These are phyloP conservation scores for Marasmius fiardii DNA, from an alignment of 1,284 basidiomycete genomes.

Conservation along the genomic window DNA sequence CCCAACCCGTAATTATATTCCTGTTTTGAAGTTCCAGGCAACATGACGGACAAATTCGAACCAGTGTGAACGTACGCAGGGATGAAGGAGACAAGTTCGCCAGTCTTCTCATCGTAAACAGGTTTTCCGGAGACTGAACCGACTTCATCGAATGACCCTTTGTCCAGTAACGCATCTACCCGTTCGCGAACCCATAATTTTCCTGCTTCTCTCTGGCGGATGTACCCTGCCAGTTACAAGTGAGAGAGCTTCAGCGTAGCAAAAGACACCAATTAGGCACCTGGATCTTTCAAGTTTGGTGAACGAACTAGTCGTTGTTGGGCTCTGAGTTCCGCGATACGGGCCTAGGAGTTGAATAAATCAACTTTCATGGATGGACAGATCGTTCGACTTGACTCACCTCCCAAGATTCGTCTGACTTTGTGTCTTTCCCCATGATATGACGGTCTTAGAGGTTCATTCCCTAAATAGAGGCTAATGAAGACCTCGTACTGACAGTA, in stretches of 20 bases:
- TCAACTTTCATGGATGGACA: background rate
- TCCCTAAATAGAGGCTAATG: background rate
- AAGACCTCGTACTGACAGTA: background rate
- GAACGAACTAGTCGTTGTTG: constrained; percentile 29
- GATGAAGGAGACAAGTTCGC: constrained; percentile 29
- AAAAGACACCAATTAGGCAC: background rate
- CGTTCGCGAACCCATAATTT: constrained; percentile 43
- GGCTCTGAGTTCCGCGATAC: constrained; percentile 27
- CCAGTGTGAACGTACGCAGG: constrained; percentile 33
- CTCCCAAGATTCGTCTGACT: constrained; percentile 26
- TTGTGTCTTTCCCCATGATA: constrained; percentile 14
- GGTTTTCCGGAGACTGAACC: constrained; percentile 40
- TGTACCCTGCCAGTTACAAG: constrained; percentile 28
- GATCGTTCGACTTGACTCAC: too few species aligned
- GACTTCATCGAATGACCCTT: constrained; percentile 33
- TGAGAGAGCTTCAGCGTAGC: background rate
- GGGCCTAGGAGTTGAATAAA: constrained; percentile 21
- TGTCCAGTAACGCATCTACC: constrained; percentile 31
- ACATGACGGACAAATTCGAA: background rate
- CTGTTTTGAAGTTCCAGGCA: constrained; percentile 17
- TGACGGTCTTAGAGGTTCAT: constrained; percentile 14
- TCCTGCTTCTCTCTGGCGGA: constrained; percentile 35
- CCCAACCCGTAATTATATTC: constrained; percentile 39
- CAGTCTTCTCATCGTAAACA: constrained; percentile 26
- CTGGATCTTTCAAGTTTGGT: constrained; percentile 30